Base-by-base conservation (phyloP, 805 yeast genomes). In the Candida mattraensis region DNA sequence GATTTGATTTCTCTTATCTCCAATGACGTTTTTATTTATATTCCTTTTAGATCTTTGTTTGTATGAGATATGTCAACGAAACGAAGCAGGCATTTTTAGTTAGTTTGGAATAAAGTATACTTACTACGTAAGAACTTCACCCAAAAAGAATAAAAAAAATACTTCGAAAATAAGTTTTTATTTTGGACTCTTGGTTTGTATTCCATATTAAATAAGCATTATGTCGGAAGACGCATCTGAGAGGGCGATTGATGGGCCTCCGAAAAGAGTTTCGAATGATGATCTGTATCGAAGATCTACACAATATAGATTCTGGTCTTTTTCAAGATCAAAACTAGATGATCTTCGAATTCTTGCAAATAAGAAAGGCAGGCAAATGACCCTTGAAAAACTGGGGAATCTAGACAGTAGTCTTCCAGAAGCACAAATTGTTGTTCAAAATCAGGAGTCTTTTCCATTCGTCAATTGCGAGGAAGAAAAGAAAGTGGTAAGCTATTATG, bases 261-360 rank as follows among this genome's bases (percentile, higher is more conserved):
- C 47, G 45, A 55, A 57, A 28, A 59, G 70, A 35, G 70, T 84
- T 6, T 66, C 87, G 1, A 84, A 78, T 50, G 97, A 93, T 58
- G 99, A 93, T 45, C 65, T 93, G 24, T 91, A 87, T 60, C 74
- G 98, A 28, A 72, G 88, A 20, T 85, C 96, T 4, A 74, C 93
- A 1, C 99, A 91, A 63, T 91, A 72, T 56, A 67, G 83, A 34
- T 38, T 77, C 7, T 91, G 99, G 99, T 88, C 97, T 1, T 91
- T 76, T 58, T 78, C 87, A 0, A 54, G 56, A 13, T 74, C 74
- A 2, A 74, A 73, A 37, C 66, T 91, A n/a, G 62, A 59, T 3
- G 67, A 70, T 18, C 60, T 66, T 22, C 65, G 86, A 40, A 46
- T 51, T 11, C 50, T 61, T 10, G 73, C 80, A 5, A 82, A 87